Evolutionary conservation across 371 early-diverging fungal species (phyloP).

Genomic region (Homolaphlyctis polyrhiza): DNA sequence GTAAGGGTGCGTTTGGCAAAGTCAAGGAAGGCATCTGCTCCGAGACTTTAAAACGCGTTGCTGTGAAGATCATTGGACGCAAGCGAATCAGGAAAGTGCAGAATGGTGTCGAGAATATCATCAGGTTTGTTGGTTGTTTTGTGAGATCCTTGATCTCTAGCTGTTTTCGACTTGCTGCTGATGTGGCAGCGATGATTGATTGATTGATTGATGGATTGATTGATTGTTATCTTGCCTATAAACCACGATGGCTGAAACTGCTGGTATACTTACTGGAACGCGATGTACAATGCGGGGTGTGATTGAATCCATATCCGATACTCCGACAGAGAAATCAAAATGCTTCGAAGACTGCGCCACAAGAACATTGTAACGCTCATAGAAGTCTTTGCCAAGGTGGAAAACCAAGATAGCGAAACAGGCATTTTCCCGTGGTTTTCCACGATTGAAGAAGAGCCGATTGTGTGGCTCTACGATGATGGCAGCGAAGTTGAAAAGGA

Average conservation of each 20-base stretch:
- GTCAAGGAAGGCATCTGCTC: constrained; percentile 55
- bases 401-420: constrained; percentile 46
- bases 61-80: constrained; percentile 49
- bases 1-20: constrained; percentile 52
- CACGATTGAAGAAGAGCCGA: constrained; percentile 46
- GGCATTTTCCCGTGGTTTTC: constrained; percentile 46
- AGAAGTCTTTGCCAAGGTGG: constrained; percentile 60
- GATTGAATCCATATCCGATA: no score
- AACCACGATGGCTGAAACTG: no score
- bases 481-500: constrained; percentile 30
- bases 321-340: constrained; percentile 53
- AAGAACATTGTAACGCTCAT: constrained; percentile 40
- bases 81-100: constrained; percentile 43
- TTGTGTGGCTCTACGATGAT: constrained; percentile 40
- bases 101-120: constrained; percentile 37
- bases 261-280: no score
- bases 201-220: no score
- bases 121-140: no score
- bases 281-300: no score
- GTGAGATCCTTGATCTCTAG: no score
- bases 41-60: constrained; percentile 48
- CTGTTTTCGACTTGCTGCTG: no score
- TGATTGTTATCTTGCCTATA: no score
- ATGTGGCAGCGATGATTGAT: no score
- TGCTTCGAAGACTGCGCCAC: constrained; percentile 47